A percentile compares a stretch with the other conserved stretches of the same genome.
These are phyloP conservation scores for Arthrinium phaeospermum DNA, from an alignment of 2,329 filamentous ascomycete species.

Conservation along the genomic window DNA sequence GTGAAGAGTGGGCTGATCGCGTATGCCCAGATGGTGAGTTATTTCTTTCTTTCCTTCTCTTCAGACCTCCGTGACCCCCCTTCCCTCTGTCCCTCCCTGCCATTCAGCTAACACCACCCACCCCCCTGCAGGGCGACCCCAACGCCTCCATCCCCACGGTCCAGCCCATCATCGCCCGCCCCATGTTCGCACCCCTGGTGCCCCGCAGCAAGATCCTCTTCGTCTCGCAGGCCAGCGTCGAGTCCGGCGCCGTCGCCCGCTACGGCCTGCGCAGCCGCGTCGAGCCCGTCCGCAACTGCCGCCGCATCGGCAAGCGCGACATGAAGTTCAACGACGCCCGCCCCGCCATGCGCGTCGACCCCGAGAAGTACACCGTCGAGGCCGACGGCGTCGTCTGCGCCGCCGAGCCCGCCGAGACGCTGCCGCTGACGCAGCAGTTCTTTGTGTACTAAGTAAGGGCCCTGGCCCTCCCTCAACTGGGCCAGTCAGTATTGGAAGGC, in stretches of 20 bases:
- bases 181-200: constrained; percentile 82
- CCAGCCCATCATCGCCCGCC: constrained; percentile 81
- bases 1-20: constrained; percentile 89
- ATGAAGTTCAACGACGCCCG: constrained; percentile 88
- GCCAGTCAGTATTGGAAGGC: neutral
- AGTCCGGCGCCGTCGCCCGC: constrained; percentile 66
- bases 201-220: constrained; percentile 80
- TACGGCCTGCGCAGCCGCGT: constrained; percentile 82
- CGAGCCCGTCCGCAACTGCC: constrained; percentile 78
- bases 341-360: constrained; percentile 90
- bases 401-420: constrained; percentile 71
- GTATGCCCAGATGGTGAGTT: constrained; percentile 78
- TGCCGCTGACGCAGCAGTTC: constrained; percentile 80
- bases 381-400: constrained; percentile 78
- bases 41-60: neutral
- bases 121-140: constrained; percentile 66
- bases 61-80: neutral
- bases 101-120: constrained; percentile 9
- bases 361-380: constrained; percentile 87
- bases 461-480: neutral
- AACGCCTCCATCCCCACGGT: constrained; percentile 88
- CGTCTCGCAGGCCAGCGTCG: constrained; percentile 76
- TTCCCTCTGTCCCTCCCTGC: neutral
- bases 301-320: constrained; percentile 78
- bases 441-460: constrained; percentile 68